These are phyloP conservation scores for Trametes meyenii DNA, from an alignment of 768 basidiomycete genomes.

Conservation along the genomic window DNA sequence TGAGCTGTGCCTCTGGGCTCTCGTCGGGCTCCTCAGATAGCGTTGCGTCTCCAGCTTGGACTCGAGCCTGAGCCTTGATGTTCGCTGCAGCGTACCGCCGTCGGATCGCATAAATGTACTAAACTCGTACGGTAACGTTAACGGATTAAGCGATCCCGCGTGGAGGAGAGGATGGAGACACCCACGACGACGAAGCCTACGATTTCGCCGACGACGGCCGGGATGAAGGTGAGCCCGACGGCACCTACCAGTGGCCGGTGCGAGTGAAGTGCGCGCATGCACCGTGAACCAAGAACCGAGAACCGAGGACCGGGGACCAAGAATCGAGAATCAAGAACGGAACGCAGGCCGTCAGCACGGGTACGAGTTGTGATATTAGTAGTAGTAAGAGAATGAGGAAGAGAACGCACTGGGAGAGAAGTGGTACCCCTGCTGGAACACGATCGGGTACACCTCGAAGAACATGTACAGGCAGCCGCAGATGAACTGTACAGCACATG, in stretches of 20 bases:
- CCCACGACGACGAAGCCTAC: slow-evolving; percentile 48
- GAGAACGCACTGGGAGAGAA: slow-evolving; percentile 44
- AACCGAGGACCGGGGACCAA: no score
- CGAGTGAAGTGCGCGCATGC: no score
- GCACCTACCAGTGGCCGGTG: no score
- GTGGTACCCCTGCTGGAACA: slow-evolving; percentile 53
- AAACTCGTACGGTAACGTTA: not conserved
- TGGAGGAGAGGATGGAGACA: not conserved
- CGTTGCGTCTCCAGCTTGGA: slow-evolving; percentile 59
- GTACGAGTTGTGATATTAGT: no score
- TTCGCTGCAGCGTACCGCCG: slow-evolving; percentile 46
- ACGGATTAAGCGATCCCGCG: no score
- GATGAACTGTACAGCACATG: slow-evolving; percentile 63
- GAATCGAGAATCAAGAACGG: no score
- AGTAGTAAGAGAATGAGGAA: no score
- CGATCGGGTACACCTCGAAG: slow-evolving; percentile 61
- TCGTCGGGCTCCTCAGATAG: no score
- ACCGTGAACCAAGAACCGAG: no score
- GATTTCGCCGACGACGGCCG: slow-evolving; percentile 51
- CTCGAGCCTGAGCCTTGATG: slow-evolving; percentile 25
- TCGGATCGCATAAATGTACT: slow-evolving; percentile 52
- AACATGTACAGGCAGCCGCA: slow-evolving; percentile 65
- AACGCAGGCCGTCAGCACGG: no score
- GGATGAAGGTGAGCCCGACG: slow-evolving; percentile 58
- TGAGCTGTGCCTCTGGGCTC: slow-evolving; percentile 61